Percentiles rank a stretch among this genome's conserved stretches.
phyloP scores from a whole-genome alignment of 208 protist genomes.

The Eutreptiella sp. region DNA sequence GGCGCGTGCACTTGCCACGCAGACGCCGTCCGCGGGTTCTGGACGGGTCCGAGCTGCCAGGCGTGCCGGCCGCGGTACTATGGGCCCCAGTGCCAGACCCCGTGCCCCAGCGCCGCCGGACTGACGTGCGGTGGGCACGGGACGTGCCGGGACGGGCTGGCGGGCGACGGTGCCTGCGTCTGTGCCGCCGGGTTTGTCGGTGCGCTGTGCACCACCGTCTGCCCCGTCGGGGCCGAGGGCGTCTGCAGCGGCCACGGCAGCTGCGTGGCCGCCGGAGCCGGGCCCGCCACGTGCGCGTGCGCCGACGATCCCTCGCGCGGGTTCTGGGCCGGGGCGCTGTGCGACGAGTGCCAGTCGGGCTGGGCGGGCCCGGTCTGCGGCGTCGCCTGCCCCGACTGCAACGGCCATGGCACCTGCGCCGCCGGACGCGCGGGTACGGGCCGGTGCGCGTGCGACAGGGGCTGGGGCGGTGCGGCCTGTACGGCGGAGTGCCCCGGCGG shows the following conservation, averaged over 20 bases:
- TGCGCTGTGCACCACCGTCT: neutral
- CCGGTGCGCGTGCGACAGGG: slow-evolving; percentile 8
- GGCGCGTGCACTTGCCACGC: slow-evolving; percentile 16
- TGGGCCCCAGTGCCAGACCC: slow-evolving; percentile 1
- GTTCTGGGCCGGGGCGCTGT: neutral
- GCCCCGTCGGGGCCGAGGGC: neutral
- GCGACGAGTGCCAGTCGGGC: neutral
- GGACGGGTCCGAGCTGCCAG: neutral
- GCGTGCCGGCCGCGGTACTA: neutral
- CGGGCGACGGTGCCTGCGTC: slow-evolving; percentile 2
- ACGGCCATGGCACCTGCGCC: neutral
- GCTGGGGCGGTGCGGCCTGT: neutral
- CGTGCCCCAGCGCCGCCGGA: slow-evolving; percentile 5
- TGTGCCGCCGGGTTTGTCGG: neutral
- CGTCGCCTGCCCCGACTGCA: slow-evolving; percentile 2
- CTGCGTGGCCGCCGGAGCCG: neutral
- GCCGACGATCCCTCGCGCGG: neutral
- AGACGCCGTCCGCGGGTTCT: neutral
- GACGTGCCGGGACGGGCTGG: slow-evolving; percentile 10
- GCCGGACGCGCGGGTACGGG: slow-evolving; percentile 7
- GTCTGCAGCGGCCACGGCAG: slow-evolving; percentile 2
- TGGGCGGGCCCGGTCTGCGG: neutral
- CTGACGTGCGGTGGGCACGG: neutral
- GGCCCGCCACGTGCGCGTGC: slow-evolving; percentile 1
- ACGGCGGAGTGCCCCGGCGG: neutral